Conservation (phyloP, 2,329 filamentous ascomycete genomes). For the Curvularia sp. region DNA sequence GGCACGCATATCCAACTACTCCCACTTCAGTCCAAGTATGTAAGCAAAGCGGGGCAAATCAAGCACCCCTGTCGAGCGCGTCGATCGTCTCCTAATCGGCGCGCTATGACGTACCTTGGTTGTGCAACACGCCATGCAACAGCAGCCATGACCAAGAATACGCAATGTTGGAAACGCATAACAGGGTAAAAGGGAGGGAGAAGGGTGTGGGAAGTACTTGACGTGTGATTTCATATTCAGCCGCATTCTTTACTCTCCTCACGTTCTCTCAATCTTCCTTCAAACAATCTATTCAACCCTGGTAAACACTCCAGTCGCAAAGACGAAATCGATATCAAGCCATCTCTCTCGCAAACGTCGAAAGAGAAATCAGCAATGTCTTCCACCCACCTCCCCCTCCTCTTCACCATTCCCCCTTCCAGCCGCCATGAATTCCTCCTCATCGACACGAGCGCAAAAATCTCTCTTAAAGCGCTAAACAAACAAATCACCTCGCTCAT, state of each 20-base stretch:
- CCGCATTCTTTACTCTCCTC: neutral
- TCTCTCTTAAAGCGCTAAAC: constrained; percentile 42
- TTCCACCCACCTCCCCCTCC: constrained; percentile 32
- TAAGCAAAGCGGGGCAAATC: constrained; percentile 3
- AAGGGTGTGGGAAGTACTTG: neutral
- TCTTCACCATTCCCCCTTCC: constrained; percentile 45
- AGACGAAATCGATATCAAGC: neutral
- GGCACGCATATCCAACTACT: neutral
- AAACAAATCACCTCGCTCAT: constrained; percentile 38
- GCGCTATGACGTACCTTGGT: neutral
- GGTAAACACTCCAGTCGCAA: neutral
- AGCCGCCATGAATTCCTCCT: constrained; percentile 45
- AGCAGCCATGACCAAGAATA: constrained; percentile 2
- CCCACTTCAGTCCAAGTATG: neutral
- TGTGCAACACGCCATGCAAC: neutral
- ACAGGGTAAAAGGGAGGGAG: neutral
- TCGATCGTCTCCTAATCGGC: neutral
- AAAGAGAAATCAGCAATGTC: neutral
- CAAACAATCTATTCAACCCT: neutral
- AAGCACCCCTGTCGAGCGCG: neutral
- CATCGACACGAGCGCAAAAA: constrained; percentile 30
- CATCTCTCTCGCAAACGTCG: neutral
- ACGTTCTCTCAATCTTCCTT: neutral
- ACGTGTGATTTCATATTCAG: neutral
- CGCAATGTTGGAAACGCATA: neutral